These are phyloP conservation scores for Leccinum angustisporum DNA, from an alignment of 1,284 basidiomycete species.

Conservation along the genomic window DNA sequence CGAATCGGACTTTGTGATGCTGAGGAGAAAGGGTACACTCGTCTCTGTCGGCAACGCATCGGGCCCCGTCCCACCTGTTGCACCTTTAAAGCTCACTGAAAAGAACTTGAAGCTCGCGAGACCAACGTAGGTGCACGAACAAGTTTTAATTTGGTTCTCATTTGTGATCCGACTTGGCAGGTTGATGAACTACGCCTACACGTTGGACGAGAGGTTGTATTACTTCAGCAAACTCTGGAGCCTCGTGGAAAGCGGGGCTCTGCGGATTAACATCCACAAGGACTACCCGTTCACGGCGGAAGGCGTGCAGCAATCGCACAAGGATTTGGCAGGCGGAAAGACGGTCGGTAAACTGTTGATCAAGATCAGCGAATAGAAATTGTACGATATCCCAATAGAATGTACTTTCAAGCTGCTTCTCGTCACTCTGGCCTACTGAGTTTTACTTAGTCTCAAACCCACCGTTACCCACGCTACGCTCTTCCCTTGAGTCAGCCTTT, in stretches of 20 bases:
- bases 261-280: constrained; percentile 75
- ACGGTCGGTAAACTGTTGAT: constrained; percentile 84
- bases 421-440: background rate
- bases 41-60: constrained; percentile 94
- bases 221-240: constrained; percentile 68
- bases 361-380: constrained; percentile 43
- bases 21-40: constrained; percentile 80
- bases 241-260: constrained; percentile 55
- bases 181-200: constrained; percentile 54
- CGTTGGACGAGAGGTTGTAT: constrained; percentile 25
- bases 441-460: background rate
- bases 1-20: constrained; percentile 79
- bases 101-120: constrained; percentile 85
- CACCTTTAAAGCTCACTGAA: constrained; percentile 69
- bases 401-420: background rate
- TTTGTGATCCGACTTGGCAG: constrained; percentile 34
- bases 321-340: constrained; percentile 75
- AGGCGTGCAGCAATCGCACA: constrained; percentile 77
- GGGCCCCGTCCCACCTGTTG: constrained; percentile 73
- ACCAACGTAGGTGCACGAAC: constrained; percentile 57
- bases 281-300: constrained; percentile 86
- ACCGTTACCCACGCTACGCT: background rate
- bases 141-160: background rate
- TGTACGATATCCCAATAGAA: background rate
- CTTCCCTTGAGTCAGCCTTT: background rate